Conservation (phyloP, 2,329 filamentous ascomycete genomes). For the Trichoderma guizhouense region DNA sequence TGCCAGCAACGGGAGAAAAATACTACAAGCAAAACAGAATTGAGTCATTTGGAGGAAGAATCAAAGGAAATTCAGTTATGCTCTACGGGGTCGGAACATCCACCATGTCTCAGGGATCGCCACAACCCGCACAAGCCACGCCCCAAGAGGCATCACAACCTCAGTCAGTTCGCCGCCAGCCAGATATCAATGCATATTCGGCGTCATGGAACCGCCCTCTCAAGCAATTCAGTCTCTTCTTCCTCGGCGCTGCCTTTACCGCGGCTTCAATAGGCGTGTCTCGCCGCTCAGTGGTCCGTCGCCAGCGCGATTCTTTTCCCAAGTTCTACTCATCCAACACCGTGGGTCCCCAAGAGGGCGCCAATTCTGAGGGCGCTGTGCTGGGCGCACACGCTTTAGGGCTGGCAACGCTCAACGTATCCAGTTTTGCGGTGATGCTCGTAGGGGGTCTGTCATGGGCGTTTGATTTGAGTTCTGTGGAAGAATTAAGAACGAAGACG, state of each 20-base stretch:
- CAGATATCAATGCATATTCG: conserved; percentile 15
- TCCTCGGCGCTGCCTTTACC: conserved; percentile 73
- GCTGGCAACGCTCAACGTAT: conserved; percentile 81
- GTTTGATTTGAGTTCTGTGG: conserved; percentile 69
- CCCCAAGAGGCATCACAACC: not conserved
- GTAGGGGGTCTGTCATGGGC: conserved; percentile 72
- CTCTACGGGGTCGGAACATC: not conserved
- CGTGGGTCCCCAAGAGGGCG: conserved; percentile 14
- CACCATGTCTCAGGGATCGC: conserved; percentile 2
- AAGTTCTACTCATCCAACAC: conserved; percentile 67
- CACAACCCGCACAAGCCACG: not conserved
- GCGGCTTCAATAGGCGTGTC: conserved; percentile 68
- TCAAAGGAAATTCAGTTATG: not conserved
- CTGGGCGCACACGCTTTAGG: conserved; percentile 82
- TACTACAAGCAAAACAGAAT: not conserved
- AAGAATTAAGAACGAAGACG: conserved; percentile 59
- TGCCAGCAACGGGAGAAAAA: not conserved
- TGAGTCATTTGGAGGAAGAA: not conserved
- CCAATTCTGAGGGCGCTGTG: conserved; percentile 36
- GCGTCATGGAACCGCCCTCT: conserved; percentile 20
- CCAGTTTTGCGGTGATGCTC: conserved; percentile 70
- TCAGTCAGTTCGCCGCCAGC: conserved; percentile 3
- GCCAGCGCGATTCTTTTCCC: conserved; percentile 60
- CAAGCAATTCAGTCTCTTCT: conserved; percentile 64
- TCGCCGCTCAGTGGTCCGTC: conserved; percentile 64